phyloP scores from a whole-genome alignment of 2,329 filamentous ascomycete species.

The Cladobotryum mycophilum region DNA sequence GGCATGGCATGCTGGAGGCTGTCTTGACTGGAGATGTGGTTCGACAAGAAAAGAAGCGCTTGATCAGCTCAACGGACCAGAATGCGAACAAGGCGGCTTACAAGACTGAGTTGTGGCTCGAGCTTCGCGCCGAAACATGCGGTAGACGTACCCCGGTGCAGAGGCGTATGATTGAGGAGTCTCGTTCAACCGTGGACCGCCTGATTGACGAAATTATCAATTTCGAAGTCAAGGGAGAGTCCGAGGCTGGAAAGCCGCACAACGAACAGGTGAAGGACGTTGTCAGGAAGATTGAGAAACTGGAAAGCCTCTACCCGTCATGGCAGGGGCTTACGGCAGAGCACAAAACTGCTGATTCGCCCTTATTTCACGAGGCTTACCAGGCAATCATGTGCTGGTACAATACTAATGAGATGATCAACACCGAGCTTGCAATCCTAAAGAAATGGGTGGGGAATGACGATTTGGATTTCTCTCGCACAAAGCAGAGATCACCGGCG shows the following conservation, averaged over 20 bases:
- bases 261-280: conserved; percentile 85
- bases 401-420: conserved; percentile 94
- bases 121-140: conserved; percentile 74
- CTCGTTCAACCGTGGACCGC: conserved; percentile 64
- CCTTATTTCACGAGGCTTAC: conserved; percentile 72
- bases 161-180: conserved; percentile 80
- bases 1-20: conserved; percentile 96
- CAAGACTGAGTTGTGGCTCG: conserved; percentile 80
- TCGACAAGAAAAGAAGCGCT: conserved; percentile 91
- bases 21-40: conserved; percentile 96
- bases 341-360: conserved; percentile 70
- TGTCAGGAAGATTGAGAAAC: conserved; percentile 83
- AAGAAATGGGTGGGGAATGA: conserved; percentile 97
- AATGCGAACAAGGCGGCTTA: conserved; percentile 57
- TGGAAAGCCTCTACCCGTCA: conserved; percentile 79
- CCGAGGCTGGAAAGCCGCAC: conserved; percentile 81
- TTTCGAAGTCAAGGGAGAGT: conserved; percentile 91
- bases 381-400: conserved; percentile 92
- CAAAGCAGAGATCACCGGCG: conserved; percentile 59
- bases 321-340: conserved; percentile 65
- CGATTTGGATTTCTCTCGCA: conserved; percentile 82
- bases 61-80: conserved; percentile 69
- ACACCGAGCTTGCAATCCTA: conserved; percentile 83
- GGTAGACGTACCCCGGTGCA: conserved; percentile 81
- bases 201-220: conserved; percentile 82